Base-by-base conservation (phyloP, 345 rosid genomes). In the Limnanthes douglasii region DNA sequence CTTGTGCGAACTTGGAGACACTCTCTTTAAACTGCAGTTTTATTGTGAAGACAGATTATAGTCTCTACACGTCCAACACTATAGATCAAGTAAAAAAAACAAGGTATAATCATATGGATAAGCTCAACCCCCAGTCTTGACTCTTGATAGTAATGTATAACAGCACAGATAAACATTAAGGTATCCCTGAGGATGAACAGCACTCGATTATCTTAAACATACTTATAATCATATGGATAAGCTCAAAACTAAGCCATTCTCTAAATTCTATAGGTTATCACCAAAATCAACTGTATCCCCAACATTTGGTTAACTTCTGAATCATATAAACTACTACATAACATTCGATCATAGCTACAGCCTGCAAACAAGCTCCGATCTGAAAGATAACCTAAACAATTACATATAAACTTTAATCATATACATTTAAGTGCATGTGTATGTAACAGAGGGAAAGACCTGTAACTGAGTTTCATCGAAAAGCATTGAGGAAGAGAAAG, bases 381-480 rank as follows among this genome's bases (percentile, higher is more conserved):
- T 12, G 38, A 16, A 34, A 34, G 38, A 19, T 9, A 16, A 5
- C 9, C 20, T 34, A 34, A 7, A 34, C 5, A 34, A 6, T 4
- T 15, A 10, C 5, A 36, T 10, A 8, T 3, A 12, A 15, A 21
- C 20, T 18, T 35, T 8, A 29, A 29, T 4, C 13, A 10, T 10
- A 29, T 4, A 29, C 5, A 4, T 29, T 12, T 5, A 12, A 12
- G 6, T 12, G 3, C 15, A 31, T n/a, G 9, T 34, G n/a, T 10
- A 16, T 7, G 25, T 21, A 34, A 14, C 5, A n/a, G 26, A 11
- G 13, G 11, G 21, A 37, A 17, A 19, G 19, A 88, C 97, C 95
- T 88, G 95, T 18, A 78, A 45, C 28, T 88, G 97, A 39, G 95
- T 88, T 21, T 88, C 97, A 34, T 88, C 93, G 57, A 78, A 78